Percentiles rank a stretch among this genome's conserved stretches.
phyloP scores from a whole-genome alignment of 495 filamentous ascomycete genomes.

The Lasiosphaeria miniovina region DNA sequence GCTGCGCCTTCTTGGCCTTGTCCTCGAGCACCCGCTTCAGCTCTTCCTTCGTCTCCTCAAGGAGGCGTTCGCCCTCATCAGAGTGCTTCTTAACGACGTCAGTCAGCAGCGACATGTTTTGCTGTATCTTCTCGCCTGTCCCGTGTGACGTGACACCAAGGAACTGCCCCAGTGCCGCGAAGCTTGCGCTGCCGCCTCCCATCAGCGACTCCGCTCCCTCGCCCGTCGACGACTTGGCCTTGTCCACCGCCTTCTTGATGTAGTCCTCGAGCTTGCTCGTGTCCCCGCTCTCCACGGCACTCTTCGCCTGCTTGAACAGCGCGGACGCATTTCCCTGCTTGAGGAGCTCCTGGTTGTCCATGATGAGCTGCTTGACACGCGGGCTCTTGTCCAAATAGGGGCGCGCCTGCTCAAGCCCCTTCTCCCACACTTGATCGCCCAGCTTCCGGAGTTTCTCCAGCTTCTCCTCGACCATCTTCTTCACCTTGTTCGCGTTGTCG shows the following conservation, averaged over 20 bases:
- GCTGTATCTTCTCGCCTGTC: constrained; percentile 47
- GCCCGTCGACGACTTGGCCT: constrained; percentile 45
- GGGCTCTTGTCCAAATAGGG: constrained; percentile 65
- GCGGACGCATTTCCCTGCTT: constrained; percentile 58
- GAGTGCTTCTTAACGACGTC: constrained; percentile 56
- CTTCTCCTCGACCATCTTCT: constrained; percentile 62
- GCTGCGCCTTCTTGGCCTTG: constrained; percentile 40
- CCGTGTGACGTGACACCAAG: constrained; percentile 28
- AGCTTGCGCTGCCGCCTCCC: constrained; percentile 8
- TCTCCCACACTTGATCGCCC: constrained; percentile 62
- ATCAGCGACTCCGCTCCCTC: constrained; percentile 33
- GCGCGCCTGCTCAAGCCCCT: constrained; percentile 59
- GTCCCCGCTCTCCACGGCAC: constrained; percentile 53
- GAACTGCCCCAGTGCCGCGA: constrained; percentile 20
- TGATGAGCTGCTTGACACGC: constrained; percentile 59
- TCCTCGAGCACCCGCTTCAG: constrained; percentile 41
- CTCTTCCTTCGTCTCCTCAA: constrained; percentile 59
- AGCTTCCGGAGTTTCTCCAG: constrained; percentile 56
- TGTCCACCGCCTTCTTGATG: constrained; percentile 50
- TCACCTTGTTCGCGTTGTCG: constrained; percentile 50
- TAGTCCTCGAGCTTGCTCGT: constrained; percentile 56
- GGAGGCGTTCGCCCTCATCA: constrained; percentile 56
- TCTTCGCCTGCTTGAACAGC: constrained; percentile 52
- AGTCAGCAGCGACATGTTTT: constrained; percentile 53
- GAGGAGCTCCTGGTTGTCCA: constrained; percentile 56